These are phyloP conservation scores for Aspergillus candidus DNA, from an alignment of 2,329 filamentous ascomycete genomes.

Conservation along the genomic window DNA sequence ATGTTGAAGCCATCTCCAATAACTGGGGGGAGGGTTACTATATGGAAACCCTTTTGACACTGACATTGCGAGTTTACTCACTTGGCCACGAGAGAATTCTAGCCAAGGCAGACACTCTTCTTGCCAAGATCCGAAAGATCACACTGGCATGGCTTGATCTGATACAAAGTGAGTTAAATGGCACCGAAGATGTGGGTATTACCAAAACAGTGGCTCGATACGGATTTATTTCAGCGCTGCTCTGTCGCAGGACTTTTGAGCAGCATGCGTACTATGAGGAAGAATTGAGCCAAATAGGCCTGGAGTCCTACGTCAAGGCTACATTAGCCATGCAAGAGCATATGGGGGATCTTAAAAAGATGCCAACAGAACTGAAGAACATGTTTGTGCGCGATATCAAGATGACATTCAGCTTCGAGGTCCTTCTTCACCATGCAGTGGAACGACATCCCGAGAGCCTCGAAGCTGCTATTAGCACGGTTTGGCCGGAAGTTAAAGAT, in stretches of 20 bases:
- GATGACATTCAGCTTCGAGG: slow-evolving; percentile 35
- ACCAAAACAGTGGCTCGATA: slow-evolving; percentile 41
- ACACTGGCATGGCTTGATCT: slow-evolving; percentile 47
- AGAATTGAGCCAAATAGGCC: slow-evolving; percentile 5
- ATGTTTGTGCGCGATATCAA: slow-evolving; percentile 46
- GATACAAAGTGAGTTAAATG: slow-evolving; percentile 44
- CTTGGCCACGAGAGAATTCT: slow-evolving; percentile 17
- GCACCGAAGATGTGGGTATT: slow-evolving; percentile 31
- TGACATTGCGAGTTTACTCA: slow-evolving; percentile 41
- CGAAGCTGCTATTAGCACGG: slow-evolving; percentile 28
- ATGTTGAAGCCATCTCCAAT: slow-evolving; percentile 41
- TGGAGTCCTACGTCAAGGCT: slow-evolving; percentile 32
- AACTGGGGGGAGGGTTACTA: slow-evolving; percentile 56
- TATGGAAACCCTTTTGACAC: slow-evolving; percentile 54
- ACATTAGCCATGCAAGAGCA: slow-evolving; percentile 47
- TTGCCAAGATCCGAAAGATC: slow-evolving; percentile 40
- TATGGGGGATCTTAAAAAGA: slow-evolving; percentile 30
- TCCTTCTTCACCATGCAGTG: slow-evolving; percentile 33
- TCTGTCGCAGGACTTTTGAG: slow-evolving; percentile 49
- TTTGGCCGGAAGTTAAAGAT: slow-evolving; percentile 40
- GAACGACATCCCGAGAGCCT: slow-evolving; percentile 22
- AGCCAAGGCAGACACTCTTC: slow-evolving; percentile 20
- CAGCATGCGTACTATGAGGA: slow-evolving; percentile 4
- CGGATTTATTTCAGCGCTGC: slow-evolving; percentile 50
- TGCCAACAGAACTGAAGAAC: slow-evolving; percentile 32